Conservation (phyloP, 148 eudicot species). For the Spergularia marina region DNA sequence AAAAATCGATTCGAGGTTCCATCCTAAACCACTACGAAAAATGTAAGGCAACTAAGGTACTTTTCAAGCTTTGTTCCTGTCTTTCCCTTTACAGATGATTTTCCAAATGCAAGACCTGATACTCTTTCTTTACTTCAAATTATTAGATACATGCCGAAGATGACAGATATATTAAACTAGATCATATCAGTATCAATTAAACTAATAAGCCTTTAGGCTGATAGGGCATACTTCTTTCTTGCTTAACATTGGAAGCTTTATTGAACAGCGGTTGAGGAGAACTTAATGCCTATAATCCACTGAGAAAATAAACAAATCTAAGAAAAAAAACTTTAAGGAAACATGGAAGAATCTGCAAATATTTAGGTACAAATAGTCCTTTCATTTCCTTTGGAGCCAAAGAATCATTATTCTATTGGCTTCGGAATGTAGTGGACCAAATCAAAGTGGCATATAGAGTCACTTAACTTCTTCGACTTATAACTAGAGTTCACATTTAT, state of each 20-base stretch:
- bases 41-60: slow-evolving; percentile 25
- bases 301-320: slow-evolving; percentile 11
- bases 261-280: slow-evolving; percentile 11
- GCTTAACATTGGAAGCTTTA: slow-evolving; percentile 2
- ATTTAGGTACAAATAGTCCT: not conserved
- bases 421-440: slow-evolving; percentile 1
- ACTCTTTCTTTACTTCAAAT: slow-evolving; percentile 22
- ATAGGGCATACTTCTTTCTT: slow-evolving; percentile 21
- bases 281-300: slow-evolving; percentile 16
- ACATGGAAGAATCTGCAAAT: slow-evolving; percentile 5
- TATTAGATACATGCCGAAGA: slow-evolving; percentile 21
- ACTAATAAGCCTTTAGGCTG: slow-evolving; percentile 31
- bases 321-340: not conserved
- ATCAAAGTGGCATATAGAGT: not conserved
- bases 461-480: not conserved
- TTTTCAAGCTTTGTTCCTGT: slow-evolving; percentile 25
- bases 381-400: not conserved
- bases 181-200: slow-evolving; percentile 20
- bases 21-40: slow-evolving; percentile 24
- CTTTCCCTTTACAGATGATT: slow-evolving; percentile 20
- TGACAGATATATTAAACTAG: slow-evolving; percentile 21
- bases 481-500: no score
- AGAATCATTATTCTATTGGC: not conserved
- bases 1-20: slow-evolving; percentile 22
- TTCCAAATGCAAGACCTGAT: slow-evolving; percentile 20